phyloP scores from a whole-genome alignment of 345 rosid species.

The Hibiscus mutabilis region DNA sequence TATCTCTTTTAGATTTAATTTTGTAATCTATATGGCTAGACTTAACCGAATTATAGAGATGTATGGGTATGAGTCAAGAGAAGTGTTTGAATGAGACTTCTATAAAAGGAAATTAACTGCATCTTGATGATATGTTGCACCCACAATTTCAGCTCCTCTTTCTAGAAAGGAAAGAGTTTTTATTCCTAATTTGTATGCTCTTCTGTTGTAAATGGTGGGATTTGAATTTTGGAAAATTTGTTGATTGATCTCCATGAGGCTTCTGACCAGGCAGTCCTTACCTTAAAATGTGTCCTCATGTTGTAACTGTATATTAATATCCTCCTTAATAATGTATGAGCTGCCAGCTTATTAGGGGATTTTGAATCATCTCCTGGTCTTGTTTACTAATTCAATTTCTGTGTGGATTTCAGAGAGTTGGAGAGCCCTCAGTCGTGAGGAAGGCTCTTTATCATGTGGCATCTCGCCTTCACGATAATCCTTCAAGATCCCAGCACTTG shows the following conservation, averaged over 20 bases:
- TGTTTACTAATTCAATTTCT: neutral
- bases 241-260: neutral
- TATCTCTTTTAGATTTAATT: neutral
- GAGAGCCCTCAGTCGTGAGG: slow-evolving; percentile 42
- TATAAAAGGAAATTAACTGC: neutral
- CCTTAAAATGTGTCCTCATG: neutral
- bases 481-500: slow-evolving; percentile 53
- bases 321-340: neutral
- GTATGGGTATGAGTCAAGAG: neutral
- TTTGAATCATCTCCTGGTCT: neutral
- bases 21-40: neutral
- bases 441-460: slow-evolving; percentile 51
- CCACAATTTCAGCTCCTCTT: neutral
- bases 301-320: neutral
- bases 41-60: neutral
- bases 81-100: neutral
- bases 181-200: neutral
- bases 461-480: slow-evolving; percentile 57
- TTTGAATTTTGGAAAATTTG: neutral
- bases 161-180: neutral
- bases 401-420: slow-evolving; percentile 40
- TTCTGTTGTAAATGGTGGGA: neutral
- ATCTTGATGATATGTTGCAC: too few species aligned
- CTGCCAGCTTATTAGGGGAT: neutral
- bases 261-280: neutral